Percentiles rank a stretch among this genome's conserved stretches.
These are phyloP conservation scores for Didymella pinodella DNA, from an alignment of 2,329 filamentous ascomycete species.

Conservation along the genomic window DNA sequence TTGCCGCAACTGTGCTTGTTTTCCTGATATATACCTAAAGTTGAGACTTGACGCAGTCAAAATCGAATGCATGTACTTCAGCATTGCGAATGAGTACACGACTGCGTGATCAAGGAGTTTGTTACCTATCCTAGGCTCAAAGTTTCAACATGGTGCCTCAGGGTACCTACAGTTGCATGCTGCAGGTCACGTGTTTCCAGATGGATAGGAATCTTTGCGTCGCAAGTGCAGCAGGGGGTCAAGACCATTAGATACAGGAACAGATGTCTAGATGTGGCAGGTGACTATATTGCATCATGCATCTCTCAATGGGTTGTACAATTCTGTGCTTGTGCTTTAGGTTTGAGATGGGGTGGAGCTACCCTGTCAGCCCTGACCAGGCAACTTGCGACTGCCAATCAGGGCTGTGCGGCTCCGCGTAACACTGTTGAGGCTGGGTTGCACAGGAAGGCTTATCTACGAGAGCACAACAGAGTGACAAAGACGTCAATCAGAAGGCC, in stretches of 20 bases:
- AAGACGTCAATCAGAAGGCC: too few species aligned
- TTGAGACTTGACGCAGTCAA: too few species aligned
- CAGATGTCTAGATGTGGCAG: neutral
- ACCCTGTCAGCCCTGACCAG: neutral
- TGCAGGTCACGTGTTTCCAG: too few species aligned
- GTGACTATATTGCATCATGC: neutral
- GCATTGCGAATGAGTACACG: too few species aligned
- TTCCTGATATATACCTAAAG: too few species aligned
- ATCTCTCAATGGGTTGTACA: neutral
- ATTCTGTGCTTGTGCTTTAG: constrained; percentile 13
- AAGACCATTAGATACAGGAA: neutral
- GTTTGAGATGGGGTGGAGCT: constrained; percentile 6
- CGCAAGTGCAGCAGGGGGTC: neutral
- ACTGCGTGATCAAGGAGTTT: too few species aligned
- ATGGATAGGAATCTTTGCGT: neutral
- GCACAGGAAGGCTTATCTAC: neutral
- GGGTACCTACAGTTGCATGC: too few species aligned
- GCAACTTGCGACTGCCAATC: constrained; percentile 10
- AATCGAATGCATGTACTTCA: too few species aligned
- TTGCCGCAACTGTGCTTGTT: too few species aligned
- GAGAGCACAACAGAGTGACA: neutral
- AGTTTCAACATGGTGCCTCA: too few species aligned
- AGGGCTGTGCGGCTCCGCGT: constrained; percentile 11
- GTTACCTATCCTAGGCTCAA: too few species aligned
- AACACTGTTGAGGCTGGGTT: constrained; percentile 11